phyloP scores from a whole-genome alignment of 2,329 filamentous ascomycete species.

The Colletotrichum camelliae region DNA sequence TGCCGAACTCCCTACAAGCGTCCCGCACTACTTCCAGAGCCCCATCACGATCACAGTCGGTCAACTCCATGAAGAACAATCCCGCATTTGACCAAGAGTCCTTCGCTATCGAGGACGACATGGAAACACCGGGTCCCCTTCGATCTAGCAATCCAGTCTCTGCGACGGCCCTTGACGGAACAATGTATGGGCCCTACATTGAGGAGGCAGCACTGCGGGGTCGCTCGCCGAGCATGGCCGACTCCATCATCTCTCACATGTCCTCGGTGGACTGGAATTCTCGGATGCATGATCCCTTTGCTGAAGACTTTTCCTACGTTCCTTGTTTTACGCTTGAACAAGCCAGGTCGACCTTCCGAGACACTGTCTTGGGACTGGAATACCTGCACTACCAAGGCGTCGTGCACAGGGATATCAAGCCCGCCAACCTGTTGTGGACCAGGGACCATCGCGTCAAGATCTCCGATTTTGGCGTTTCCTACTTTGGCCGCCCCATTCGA shows the following conservation, averaged over 20 bases:
- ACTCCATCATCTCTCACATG: slow-evolving; percentile 76
- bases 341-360: slow-evolving; percentile 84
- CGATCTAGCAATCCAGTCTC: slow-evolving; percentile 56
- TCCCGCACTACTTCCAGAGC: slow-evolving; percentile 50
- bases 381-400: slow-evolving; percentile 91
- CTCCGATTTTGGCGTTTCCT: slow-evolving; percentile 97
- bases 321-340: slow-evolving; percentile 89
- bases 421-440: slow-evolving; percentile 89
- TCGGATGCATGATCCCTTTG: slow-evolving; percentile 68
- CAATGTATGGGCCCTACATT: slow-evolving; percentile 75
- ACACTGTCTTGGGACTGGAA: slow-evolving; percentile 91
- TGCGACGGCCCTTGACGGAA: slow-evolving; percentile 71
- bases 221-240: slow-evolving; percentile 80
- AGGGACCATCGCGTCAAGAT: slow-evolving; percentile 90
- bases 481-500: slow-evolving; percentile 86
- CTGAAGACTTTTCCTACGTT: slow-evolving; percentile 91
- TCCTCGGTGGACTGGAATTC: slow-evolving; percentile 66
- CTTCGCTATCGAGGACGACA: slow-evolving; percentile 49
- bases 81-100: slow-evolving; percentile 10
- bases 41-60: slow-evolving; percentile 54
- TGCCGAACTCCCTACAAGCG: slow-evolving; percentile 40
- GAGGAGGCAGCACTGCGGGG: slow-evolving; percentile 64
- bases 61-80: slow-evolving; percentile 38
- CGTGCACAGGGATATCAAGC: slow-evolving; percentile 85
- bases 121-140: slow-evolving; percentile 58